phyloP scores from a whole-genome alignment of 2,329 filamentous ascomycete genomes.

The Helicocarpus griseus region DNA sequence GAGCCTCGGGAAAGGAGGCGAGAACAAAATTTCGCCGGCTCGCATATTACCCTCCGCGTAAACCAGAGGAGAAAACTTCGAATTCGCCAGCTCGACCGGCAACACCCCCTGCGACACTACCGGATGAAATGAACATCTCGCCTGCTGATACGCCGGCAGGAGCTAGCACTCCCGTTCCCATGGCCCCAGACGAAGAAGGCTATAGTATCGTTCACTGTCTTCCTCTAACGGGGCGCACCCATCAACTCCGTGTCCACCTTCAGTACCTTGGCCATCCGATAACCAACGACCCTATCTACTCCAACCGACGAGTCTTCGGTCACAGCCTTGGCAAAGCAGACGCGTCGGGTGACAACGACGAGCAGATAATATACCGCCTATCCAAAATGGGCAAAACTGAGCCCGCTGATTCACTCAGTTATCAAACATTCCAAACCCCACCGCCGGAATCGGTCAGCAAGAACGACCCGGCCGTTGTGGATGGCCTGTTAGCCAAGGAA shows the following conservation, averaged over 20 bases:
- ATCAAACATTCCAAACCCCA: slow-evolving; percentile 49
- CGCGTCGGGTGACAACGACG: slow-evolving; percentile 62
- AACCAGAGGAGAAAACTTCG: slow-evolving; percentile 14
- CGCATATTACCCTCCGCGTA: slow-evolving; percentile 70
- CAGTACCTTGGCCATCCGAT: slow-evolving; percentile 94
- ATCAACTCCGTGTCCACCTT: slow-evolving; percentile 88
- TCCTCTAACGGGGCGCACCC: slow-evolving; percentile 85
- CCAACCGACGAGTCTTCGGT: slow-evolving; percentile 87
- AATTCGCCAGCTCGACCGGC: slow-evolving; percentile 4
- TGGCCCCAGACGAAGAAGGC: slow-evolving; percentile 48
- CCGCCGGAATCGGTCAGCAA: slow-evolving; percentile 26
- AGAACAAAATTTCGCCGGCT: slow-evolving; percentile 84
- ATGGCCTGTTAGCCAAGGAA: slow-evolving; percentile 32
- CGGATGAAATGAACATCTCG: slow-evolving; percentile 14
- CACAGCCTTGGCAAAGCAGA: slow-evolving; percentile 62
- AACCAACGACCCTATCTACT: slow-evolving; percentile 95
- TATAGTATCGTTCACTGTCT: slow-evolving; percentile 94
- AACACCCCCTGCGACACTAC: slow-evolving; percentile 8
- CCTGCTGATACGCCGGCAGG: slow-evolving; percentile 16
- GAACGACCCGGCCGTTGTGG: slow-evolving; percentile 27
- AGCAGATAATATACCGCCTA: slow-evolving; percentile 78
- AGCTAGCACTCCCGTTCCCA: slow-evolving; percentile 23
- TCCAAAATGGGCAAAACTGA: slow-evolving; percentile 91
- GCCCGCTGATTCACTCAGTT: slow-evolving; percentile 78
- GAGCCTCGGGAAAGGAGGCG: slow-evolving; percentile 82